Conservation (phyloP, 441 rosid species). For the Corymbia calophylla region DNA sequence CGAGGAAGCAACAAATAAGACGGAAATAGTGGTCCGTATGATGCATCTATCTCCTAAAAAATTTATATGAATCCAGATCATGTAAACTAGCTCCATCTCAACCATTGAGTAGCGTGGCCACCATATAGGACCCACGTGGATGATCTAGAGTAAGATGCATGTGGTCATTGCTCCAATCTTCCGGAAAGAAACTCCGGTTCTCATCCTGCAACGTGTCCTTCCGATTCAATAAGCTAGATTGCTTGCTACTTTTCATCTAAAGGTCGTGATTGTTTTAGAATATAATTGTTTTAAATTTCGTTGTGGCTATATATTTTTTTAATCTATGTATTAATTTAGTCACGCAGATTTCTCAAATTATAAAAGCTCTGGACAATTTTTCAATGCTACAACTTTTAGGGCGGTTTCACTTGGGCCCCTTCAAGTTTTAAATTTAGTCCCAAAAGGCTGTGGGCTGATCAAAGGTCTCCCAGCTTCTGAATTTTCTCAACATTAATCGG, state of each 20-base stretch:
- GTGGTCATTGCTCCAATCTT: not conserved
- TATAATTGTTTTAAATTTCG: no score
- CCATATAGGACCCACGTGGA: not conserved
- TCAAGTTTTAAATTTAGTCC: not conserved
- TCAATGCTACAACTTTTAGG: not conserved
- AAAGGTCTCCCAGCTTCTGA: not conserved
- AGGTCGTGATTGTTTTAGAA: not conserved
- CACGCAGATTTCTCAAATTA: not conserved
- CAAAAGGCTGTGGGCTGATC: not conserved
- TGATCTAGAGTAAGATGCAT: not conserved
- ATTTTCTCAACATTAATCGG: not conserved
- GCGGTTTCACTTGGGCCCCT: not conserved
- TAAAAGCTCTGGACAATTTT: not conserved
- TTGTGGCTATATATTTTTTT: not conserved
- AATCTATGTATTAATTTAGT: not conserved
- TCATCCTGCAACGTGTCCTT: not conserved
- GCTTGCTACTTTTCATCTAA: not conserved
- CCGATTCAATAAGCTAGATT: fast-evolving
- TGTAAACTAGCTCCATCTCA: not conserved
- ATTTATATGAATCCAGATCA: not conserved
- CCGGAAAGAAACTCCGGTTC: not conserved
- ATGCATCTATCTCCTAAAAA: not conserved
- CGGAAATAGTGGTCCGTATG: not conserved
- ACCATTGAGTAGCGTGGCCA: not conserved
- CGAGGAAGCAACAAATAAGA: not conserved